Base-by-base conservation (phyloP, 345 rosid species). In the Firmiana major region DNA sequence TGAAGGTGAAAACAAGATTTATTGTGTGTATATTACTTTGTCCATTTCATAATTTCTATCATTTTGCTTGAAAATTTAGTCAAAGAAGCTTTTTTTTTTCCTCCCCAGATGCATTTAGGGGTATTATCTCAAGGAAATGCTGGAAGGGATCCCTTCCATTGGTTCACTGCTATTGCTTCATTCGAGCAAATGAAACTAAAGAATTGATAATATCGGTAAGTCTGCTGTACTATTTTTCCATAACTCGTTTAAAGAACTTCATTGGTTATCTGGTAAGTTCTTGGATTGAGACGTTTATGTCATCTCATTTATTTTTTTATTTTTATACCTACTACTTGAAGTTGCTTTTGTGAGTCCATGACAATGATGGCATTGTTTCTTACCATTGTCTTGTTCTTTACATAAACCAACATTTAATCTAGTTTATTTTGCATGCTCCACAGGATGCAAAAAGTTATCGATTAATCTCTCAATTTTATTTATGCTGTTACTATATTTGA, bases 161-260 rank as follows among this genome's bases (percentile, higher is more conserved):
- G 89, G 77, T 93, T 57, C 99, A 96, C 78, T 96, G 94, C 89
- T 96, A 96, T 60, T 96, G 97, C 83, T 96, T 96, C 78, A 88
- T 96, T 36, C 85, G 93, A 77, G 94, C 97, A 71, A 89, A 75
- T 70, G 98, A 92, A 86, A 90, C 93, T 40, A 57, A 79, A 75
- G 98, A 96, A 74, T 65, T 79, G 16, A 89, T 90, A 60, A 69
- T 88, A 77, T 80, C 86, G 2, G 98, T 91, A 88, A 85, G 93
- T 74, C 54, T 68, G 34, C 17, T 24, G 26, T 53, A 5, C 59
- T 0, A 17, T 76, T 17, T 79, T 62, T 8, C 21, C 77, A 60
- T 64, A 17, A 55, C 63, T 54, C 45, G 31, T 60, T 74, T 77
- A 15, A 24, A 53, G 15, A 46, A n/a, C 55, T 15, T 48, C 36